A percentile compares a stretch with the other conserved stretches of the same genome.
These are phyloP conservation scores for Henningerozyma blattae DNA, from an alignment of 805 yeast genomes.

Conservation along the genomic window DNA sequence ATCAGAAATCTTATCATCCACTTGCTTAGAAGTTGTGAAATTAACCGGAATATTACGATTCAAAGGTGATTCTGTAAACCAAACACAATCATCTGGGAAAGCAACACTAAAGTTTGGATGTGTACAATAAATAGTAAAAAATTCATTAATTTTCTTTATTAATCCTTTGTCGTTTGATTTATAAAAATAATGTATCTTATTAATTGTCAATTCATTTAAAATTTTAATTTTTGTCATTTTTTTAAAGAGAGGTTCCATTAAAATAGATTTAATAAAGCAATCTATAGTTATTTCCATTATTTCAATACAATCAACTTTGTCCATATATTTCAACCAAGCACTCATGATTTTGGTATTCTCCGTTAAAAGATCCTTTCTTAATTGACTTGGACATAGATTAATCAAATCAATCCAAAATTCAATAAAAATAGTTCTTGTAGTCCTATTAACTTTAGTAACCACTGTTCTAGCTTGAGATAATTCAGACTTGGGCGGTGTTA, in stretches of 20 bases:
- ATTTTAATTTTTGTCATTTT: slow-evolving; percentile 62
- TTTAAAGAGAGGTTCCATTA: slow-evolving; percentile 49
- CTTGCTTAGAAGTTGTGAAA: not conserved
- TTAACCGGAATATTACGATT: not conserved
- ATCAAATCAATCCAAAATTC: slow-evolving; percentile 48
- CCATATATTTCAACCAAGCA: slow-evolving; percentile 55
- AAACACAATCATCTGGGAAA: slow-evolving; percentile 36
- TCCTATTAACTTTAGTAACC: no score
- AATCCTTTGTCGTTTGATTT: slow-evolving; percentile 27
- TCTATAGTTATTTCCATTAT: slow-evolving; percentile 30
- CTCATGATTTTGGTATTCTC: slow-evolving; percentile 47
- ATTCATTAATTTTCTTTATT: slow-evolving; percentile 29
- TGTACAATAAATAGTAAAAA: slow-evolving; percentile 38
- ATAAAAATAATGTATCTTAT: slow-evolving; percentile 43
- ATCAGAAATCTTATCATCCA: slow-evolving; percentile 2
- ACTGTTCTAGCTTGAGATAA: slow-evolving; percentile 29
- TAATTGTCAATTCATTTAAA: slow-evolving; percentile 64
- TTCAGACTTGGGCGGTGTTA: slow-evolving; percentile 41
- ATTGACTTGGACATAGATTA: slow-evolving; percentile 35
- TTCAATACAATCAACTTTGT: slow-evolving; percentile 39
- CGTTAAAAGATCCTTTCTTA: slow-evolving; percentile 52
- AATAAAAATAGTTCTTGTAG: slow-evolving; percentile 51
- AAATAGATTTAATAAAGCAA: slow-evolving; percentile 37
- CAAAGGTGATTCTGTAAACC: slow-evolving; percentile 31
- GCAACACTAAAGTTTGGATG: slow-evolving; percentile 37